Evolutionary conservation across 305 asterid genomes (phyloP), one percentile per base, ranked within the genome.

Genomic region (Solanum hybrid): DNA sequence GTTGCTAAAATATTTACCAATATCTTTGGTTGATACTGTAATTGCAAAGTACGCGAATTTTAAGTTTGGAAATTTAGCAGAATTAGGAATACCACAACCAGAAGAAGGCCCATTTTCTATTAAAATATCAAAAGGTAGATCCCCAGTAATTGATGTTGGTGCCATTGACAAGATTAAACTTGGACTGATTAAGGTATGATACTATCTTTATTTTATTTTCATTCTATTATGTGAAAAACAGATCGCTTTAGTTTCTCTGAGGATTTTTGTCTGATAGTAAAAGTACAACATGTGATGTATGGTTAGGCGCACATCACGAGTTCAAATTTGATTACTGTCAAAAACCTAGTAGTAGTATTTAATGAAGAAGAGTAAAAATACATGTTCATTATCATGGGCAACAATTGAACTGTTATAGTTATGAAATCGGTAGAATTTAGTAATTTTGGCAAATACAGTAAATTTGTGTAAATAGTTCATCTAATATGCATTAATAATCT

Each of bases 181-280:
- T 31, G 86, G 90, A 76, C 22, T 76, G 22, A 88, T 88, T 22
- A 46, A 88, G 90, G 89, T 88, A 75, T 29, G 36, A n/a, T 3
- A 73, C 22, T 51, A 16, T 51, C 3, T 40, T 11, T 11, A 1
- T 22, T 26, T 10, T 40, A 28, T 31, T 51, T 51, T 51, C 22
- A 51, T 51, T 51, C 9, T 51, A 16, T 16, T 6, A 51, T 16
- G 67, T 51, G 35, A 36, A n/a, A 36, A 79, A 37, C 6, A 79
- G 1, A 13, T 79, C 10, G 20, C 61, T 37, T 79, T 29, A 36
- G 16, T 36, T 79, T 5, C 3, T 14, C 18, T 20, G 6, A n/a
- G 61, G 51, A 6, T 9, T n/a, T 22, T 36, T 2, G 86, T 36
- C 11, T 36, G 9, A 13, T 36, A 51, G 22, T 79, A 79, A 77